Evolutionary conservation across 2,329 filamentous ascomycete genomes (phyloP).

Genomic region (Fusarium acutatum): DNA sequence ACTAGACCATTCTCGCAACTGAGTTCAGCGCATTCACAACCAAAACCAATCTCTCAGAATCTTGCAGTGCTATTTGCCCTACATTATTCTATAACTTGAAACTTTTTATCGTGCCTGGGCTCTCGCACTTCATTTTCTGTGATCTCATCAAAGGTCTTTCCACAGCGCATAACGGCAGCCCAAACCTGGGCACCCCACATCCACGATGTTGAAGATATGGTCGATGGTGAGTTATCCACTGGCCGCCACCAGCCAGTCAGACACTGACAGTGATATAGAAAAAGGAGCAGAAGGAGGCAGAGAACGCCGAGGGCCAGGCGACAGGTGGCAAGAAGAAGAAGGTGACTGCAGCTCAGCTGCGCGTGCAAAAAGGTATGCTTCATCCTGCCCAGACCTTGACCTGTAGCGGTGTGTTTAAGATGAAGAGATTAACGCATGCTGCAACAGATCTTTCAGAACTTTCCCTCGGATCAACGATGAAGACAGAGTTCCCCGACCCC

Average conservation of each 20-base stretch:
- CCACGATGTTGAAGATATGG: slow-evolving; percentile 98
- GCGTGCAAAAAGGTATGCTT: slow-evolving; percentile 87
- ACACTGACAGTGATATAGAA: slow-evolving; percentile 66
- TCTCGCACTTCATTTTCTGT: not conserved
- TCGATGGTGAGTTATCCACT: slow-evolving; percentile 75
- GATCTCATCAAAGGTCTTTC: not conserved
- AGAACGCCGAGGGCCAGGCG: slow-evolving; percentile 77
- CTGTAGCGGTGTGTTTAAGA: not conserved
- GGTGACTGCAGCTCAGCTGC: slow-evolving; percentile 93
- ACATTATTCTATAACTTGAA: not conserved
- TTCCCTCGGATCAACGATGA: slow-evolving; percentile 81
- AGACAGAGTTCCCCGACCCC: slow-evolving; percentile 80
- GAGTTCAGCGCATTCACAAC: slow-evolving; percentile 9
- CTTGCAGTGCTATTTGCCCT: not conserved
- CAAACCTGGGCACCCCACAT: slow-evolving; percentile 35
- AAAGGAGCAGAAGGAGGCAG: slow-evolving; percentile 95
- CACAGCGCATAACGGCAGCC: slow-evolving; percentile 27
- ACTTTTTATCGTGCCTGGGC: not conserved
- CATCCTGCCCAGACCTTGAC: not conserved
- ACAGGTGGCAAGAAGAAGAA: slow-evolving; percentile 93
- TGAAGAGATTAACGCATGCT: slow-evolving; percentile 6
- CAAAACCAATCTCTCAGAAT: slow-evolving; percentile 2
- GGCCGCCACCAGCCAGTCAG: not conserved
- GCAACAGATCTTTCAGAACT: slow-evolving; percentile 79
- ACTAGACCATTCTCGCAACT: slow-evolving; percentile 27